phyloP scores from a whole-genome alignment of 768 basidiomycete species.

The Galerina marginata region DNA sequence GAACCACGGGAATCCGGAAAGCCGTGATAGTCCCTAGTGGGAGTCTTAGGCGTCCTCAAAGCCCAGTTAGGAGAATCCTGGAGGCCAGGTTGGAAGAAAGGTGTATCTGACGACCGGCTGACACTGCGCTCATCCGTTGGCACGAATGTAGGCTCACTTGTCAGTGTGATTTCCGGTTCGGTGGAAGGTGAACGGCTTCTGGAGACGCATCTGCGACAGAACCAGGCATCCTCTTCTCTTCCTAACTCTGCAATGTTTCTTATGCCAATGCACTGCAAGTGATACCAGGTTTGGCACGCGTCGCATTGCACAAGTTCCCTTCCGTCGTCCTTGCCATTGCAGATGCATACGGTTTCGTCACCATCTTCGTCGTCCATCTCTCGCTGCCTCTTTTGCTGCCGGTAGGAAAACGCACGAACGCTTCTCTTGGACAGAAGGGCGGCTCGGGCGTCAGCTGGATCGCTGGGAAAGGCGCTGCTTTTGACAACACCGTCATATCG shows the following conservation, averaged over 20 bases:
- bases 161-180: constrained; percentile 32
- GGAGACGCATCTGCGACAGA: constrained; percentile 60
- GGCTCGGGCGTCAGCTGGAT: constrained; percentile 78
- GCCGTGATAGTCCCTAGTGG: constrained; percentile 35
- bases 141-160: constrained; percentile 70
- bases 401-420: constrained; percentile 63
- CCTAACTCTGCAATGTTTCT: constrained; percentile 66
- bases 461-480: constrained; percentile 54
- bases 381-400: constrained; percentile 49
- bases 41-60: constrained; percentile 51
- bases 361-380: constrained; percentile 40
- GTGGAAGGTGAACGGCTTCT: constrained; percentile 48
- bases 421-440: constrained; percentile 77
- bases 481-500: constrained; percentile 25
- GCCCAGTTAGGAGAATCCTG: constrained; percentile 68
- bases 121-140: constrained; percentile 58
- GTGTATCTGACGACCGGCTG: constrained; percentile 52
- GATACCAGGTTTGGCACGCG: constrained; percentile 81
- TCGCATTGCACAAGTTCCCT: constrained; percentile 85
- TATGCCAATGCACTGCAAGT: constrained; percentile 81
- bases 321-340: constrained; percentile 70
- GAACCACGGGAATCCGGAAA: constrained; percentile 41
- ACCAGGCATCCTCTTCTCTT: constrained; percentile 83
- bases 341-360: constrained; percentile 66
- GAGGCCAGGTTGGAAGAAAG: constrained; percentile 62